Percentiles rank a stretch among this genome's conserved stretches.
Conservation (phyloP, 73 alveolate species). For the Stentor coeruleus region DNA sequence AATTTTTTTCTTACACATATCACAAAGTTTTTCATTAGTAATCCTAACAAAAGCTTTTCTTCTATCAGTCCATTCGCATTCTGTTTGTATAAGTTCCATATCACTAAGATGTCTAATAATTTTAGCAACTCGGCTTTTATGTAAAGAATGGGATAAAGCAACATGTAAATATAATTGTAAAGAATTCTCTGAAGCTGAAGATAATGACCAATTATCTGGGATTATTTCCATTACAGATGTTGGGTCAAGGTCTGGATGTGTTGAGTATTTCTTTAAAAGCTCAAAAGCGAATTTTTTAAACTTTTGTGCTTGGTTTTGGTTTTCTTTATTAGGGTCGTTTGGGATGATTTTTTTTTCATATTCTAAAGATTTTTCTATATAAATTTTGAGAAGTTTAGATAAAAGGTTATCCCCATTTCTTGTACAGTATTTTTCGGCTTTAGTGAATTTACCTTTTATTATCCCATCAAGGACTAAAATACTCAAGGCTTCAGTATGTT, state of each 20-base stretch:
- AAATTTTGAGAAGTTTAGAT: slow-evolving; percentile 9
- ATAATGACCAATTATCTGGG: slow-evolving; percentile 25
- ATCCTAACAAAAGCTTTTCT: slow-evolving; percentile 13
- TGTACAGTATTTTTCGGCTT: slow-evolving; percentile 26
- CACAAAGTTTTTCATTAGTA: slow-evolving; percentile 19
- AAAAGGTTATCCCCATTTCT: background rate
- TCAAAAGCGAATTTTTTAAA: slow-evolving; percentile 21
- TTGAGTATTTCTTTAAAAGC: slow-evolving; percentile 20
- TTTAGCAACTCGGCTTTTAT: background rate
- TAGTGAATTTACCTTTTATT: background rate
- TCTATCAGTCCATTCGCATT: slow-evolving; percentile 6
- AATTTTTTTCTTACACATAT: slow-evolving; percentile 15
- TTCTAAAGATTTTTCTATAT: background rate
- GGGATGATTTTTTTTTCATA: background rate
- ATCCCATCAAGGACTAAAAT: slow-evolving; percentile 3
- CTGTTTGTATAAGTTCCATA: slow-evolving; percentile 30
- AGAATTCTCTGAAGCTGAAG: background rate
- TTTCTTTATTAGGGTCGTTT: background rate
- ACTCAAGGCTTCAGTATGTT: slow-evolving; percentile 14
- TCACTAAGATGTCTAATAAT: background rate
- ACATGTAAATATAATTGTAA: slow-evolving; percentile 1
- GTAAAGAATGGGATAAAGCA: slow-evolving; percentile 27
- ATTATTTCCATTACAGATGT: background rate
- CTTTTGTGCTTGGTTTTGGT: background rate
- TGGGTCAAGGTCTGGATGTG: slow-evolving; percentile 26